Evolutionary conservation across 177 flowering plant genomes (phyloP).

Genomic region (Telopea speciosissima): DNA sequence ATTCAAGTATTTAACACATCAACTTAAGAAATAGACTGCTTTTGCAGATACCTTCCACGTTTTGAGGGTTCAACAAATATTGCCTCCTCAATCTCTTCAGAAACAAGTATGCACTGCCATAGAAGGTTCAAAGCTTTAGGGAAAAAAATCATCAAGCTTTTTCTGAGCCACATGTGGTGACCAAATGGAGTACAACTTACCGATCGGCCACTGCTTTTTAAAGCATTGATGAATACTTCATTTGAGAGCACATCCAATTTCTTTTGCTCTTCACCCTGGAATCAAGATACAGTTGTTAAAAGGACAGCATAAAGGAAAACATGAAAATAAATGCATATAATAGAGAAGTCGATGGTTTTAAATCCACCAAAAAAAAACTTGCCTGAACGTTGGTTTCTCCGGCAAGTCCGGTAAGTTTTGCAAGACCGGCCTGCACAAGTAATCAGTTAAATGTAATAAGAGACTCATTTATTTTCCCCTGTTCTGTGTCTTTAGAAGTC

Average conservation of each 20-base stretch:
- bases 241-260: slow-evolving; percentile 92
- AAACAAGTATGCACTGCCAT: slow-evolving; percentile 81
- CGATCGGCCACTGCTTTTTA: slow-evolving; percentile 91
- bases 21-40: slow-evolving; percentile 5
- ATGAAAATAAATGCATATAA: neutral
- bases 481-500: neutral
- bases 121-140: slow-evolving; percentile 3
- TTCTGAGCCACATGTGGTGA: neutral
- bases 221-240: slow-evolving; percentile 85
- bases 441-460: slow-evolving; percentile 2
- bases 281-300: neutral
- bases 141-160: neutral
- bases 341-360: neutral
- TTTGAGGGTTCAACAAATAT: slow-evolving; percentile 72
- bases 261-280: slow-evolving; percentile 98
- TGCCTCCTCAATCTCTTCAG: slow-evolving; percentile 98
- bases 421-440: slow-evolving; percentile 75
- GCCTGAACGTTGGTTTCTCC: slow-evolving; percentile 92
- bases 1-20: neutral
- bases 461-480: neutral
- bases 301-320: too few species aligned
- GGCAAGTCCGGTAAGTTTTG: slow-evolving; percentile 83
- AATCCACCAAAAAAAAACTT: slow-evolving; percentile 9
- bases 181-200: slow-evolving; percentile 36
- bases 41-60: slow-evolving; percentile 72